Base-by-base conservation (phyloP, 148 eudicot genomes). In the Polygonum aviculare region DNA sequence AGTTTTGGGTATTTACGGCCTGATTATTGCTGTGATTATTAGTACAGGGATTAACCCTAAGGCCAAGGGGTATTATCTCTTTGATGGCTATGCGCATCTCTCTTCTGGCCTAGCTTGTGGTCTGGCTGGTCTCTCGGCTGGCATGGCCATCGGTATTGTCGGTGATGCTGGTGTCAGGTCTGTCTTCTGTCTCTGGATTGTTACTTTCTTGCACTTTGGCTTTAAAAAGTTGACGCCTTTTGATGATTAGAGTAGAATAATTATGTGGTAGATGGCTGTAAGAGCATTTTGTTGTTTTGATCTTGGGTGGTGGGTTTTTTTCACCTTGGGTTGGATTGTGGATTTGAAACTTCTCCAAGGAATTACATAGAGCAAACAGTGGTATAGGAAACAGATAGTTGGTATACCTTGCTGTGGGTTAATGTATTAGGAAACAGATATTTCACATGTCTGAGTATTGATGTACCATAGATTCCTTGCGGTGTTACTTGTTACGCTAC, bases 81-180 rank as follows among this genome's bases (percentile, higher is more conserved):
- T 87, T 74, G 90, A 87, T 83, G 90, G 90, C 18, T 87, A 85
- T 77, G 90, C 86, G 1, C 90, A 87, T 78, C 83, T 87, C 49
- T 87, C 88, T 0, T 87, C 88, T 63, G 90, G 90, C 59, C 76
- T 87, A 51, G 84, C 90, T 77, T 87, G 90, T 81, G 88, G 87
- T 33, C 90, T 87, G 51, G 87, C 90, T 69, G 90, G 90, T 8
- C 79, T 87, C 31, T 82, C 87, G 49, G 90, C 90, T 77, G 90
- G 90, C 47, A 85, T 87, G 90, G 88, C 90, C 59, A 87, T 87
- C 65, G 90, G 90, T 38, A 84, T 87, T 44, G 90, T 87, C 45
- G 88, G 90, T 70, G 88, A 85, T 82, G 90, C 90, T 70, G 88
- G 88, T 78, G 90, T 87, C 38, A 87, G 90, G 90, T 87, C 69